A percentile compares a stretch with the other conserved stretches of the same genome.
Conservation (phyloP, 495 filamentous ascomycete genomes). For the Chlorociboria aeruginascens region DNA sequence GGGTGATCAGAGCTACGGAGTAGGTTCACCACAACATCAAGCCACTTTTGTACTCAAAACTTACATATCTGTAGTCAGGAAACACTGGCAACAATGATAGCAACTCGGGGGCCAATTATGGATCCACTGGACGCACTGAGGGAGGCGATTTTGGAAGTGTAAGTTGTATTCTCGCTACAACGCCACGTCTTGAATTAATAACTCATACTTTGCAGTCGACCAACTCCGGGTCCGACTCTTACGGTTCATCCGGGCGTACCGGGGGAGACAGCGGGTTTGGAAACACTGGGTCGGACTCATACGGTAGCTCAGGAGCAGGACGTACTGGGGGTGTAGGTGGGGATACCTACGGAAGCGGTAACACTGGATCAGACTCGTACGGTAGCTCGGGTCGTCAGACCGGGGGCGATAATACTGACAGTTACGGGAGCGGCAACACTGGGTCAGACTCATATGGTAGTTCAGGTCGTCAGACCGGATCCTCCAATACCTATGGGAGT, state of each 20-base stretch:
- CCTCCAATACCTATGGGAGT: no score
- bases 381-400: conserved; percentile 4
- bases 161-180: neutral
- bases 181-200: neutral
- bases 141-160: neutral
- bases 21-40: neutral
- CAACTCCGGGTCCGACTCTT: conserved; percentile 3
- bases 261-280: neutral
- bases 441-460: conserved; percentile 10
- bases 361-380: conserved; percentile 9
- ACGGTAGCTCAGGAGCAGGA: no score
- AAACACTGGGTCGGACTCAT: neutral
- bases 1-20: conserved; percentile 6
- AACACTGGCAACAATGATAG: neutral
- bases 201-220: neutral
- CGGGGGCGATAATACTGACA: neutral
- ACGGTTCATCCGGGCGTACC: neutral
- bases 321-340: conserved; percentile 1
- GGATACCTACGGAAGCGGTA: conserved; percentile 1
- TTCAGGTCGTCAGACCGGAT: no score
- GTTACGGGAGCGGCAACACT: conserved; percentile 19
- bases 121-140: neutral
- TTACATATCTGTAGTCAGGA: neutral
- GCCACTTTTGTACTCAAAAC: neutral
- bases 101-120: neutral